Base-by-base conservation (phyloP, 2,329 filamentous ascomycete genomes). In the Orbilia blumenaviensis region DNA sequence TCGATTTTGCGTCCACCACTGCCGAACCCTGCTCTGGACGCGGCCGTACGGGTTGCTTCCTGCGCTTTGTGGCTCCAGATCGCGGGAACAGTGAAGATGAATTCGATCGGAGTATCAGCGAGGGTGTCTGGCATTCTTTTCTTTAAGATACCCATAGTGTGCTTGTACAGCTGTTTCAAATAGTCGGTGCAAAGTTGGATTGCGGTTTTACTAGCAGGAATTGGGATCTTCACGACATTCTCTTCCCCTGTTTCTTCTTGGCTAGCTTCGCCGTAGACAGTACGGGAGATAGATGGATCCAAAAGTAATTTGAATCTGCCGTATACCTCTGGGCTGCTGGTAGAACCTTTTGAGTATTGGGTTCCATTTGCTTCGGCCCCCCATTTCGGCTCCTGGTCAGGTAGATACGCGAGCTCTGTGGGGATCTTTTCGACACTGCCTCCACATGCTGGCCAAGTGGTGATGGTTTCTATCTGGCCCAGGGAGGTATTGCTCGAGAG, bases 1-100 rank as follows among this genome's bases (percentile, higher is more conserved):
- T 72, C 67, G 9, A 56, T 60, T 9, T 34, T 16, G 7, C 67
- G 46, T 7, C 66, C 54, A 21, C 16, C 23, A 23, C 54, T 62
- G 8, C 66, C 66, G 29, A 72, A 72, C 1, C 67, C 60, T 2
- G 67, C 67, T 44, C 41, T 58, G 1, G 18, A 25, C 2, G 61
- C 67, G 0, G 67, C 67, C 8, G 46, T 41, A 21, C 61, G 41
- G 2, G 67, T 72, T 21, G 58, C 58, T 38, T 72, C 67, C 18
- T 72, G 67, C 0, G 67, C 67, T 48, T 72, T 64, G 46, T 72
- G 67, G 25, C 50, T 60, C 67, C 67, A 72, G 23, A 72, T 72
- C 6, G 67, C 67, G 1, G 67, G 67, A 2, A 72, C 60, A 10
- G 67, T 72, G 38, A 72, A 64, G 8, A 72, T 66, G 27, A 72